Percentiles rank a stretch among this genome's conserved stretches.
These are phyloP conservation scores for Alternaria sp. DNA, from an alignment of 2,329 filamentous ascomycete species.

Conservation along the genomic window DNA sequence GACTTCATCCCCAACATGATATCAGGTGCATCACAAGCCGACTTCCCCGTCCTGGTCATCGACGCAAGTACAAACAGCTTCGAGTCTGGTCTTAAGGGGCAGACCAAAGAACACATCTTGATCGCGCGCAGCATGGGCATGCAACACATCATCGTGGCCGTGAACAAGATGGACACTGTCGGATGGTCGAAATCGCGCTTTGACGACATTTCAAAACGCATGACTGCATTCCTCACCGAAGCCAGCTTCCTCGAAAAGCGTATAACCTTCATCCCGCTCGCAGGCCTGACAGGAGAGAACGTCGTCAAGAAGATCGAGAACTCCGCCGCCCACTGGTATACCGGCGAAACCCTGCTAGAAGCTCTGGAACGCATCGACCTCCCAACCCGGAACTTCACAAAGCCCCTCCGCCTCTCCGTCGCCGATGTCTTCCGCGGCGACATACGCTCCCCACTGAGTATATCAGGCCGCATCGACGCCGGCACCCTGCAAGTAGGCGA, in stretches of 20 bases:
- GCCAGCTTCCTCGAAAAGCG: conserved; percentile 84
- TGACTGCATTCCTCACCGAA: conserved; percentile 79
- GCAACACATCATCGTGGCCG: conserved; percentile 82
- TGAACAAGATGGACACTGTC: conserved; percentile 94
- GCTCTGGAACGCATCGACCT: conserved; percentile 85
- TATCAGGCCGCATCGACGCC: conserved; percentile 84
- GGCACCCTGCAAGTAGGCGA: conserved; percentile 88
- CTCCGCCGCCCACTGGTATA: conserved; percentile 73
- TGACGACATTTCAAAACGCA: conserved; percentile 81
- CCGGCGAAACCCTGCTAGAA: conserved; percentile 77
- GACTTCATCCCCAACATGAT: conserved; percentile 99
- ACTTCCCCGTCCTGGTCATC: conserved; percentile 93
- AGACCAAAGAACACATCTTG: conserved; percentile 92
- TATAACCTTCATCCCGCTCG: conserved; percentile 86
- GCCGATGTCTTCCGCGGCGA: conserved; percentile 84
- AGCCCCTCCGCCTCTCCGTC: conserved; percentile 84
- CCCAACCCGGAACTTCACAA: conserved; percentile 71
- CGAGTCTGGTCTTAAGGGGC: conserved; percentile 89
- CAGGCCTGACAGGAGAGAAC: conserved; percentile 88
- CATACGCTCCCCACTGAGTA: conserved; percentile 78
- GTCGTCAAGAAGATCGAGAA: conserved; percentile 67
- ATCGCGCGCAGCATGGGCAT: conserved; percentile 91
- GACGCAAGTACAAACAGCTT: conserved; percentile 91
- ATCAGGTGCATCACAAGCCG: conserved; percentile 91
- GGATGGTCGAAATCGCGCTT: conserved; percentile 84